These are phyloP conservation scores for Fraxinus americana DNA, from an alignment of 257 asterid genomes.

Conservation along the genomic window DNA sequence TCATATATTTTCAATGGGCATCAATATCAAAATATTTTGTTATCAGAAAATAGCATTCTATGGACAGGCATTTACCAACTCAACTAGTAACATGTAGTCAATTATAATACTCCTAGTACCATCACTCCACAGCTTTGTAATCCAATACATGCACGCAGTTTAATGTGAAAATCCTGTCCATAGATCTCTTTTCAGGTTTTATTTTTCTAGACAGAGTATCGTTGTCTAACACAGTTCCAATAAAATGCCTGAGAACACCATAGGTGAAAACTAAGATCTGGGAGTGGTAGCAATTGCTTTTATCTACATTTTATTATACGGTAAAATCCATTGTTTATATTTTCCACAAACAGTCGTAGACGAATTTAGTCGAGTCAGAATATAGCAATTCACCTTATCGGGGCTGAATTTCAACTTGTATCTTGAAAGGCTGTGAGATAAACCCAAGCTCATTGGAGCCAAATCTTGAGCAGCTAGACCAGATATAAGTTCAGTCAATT, in stretches of 20 bases:
- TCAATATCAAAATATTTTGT: not conserved
- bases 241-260: too few relatives aligned
- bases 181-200: not conserved
- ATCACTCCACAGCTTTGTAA: not conserved
- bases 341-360: too few relatives aligned
- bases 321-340: too few relatives aligned
- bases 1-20: not conserved
- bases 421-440: too few relatives aligned
- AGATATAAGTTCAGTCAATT: conserved; percentile 74
- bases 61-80: not conserved
- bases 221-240: not conserved
- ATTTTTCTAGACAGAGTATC: not conserved
- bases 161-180: not conserved
- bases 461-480: too few relatives aligned
- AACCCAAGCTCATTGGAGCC: too few relatives aligned
- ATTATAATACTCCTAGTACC: not conserved
- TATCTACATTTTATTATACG: too few relatives aligned
- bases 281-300: too few relatives aligned
- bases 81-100: not conserved
- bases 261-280: too few relatives aligned
- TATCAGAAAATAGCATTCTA: not conserved
- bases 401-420: too few relatives aligned
- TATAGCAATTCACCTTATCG: too few relatives aligned
- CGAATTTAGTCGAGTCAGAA: too few relatives aligned
- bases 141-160: not conserved